Base-by-base conservation (phyloP, 108 stramenopile species). In the Skeletonema costatum region DNA sequence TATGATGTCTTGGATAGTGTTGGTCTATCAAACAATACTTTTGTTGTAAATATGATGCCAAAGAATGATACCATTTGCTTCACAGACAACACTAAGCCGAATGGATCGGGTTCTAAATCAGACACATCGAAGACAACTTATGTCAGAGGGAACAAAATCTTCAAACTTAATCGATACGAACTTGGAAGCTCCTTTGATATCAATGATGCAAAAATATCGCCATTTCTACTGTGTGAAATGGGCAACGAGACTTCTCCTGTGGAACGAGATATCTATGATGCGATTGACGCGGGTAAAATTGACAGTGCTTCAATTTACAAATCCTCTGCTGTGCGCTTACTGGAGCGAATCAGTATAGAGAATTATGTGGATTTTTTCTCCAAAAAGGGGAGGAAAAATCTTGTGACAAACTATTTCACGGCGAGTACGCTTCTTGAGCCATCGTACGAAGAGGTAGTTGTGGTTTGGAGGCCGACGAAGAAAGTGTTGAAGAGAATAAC, bases 381-480 rank as follows among this genome's bases (percentile, higher is more conserved):
- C 17, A 66, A 68, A 42, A 75, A 60, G 3, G 91, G 92, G 2
- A 78, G 90, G 53, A 60, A 84, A 60, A 72, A 74, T 5, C 60
- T 93, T 3, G 31, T 95, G n/a, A 66, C 58, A 7, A 80, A 85
- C 19, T 69, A 87, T 60, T 83, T 93, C 68, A 66, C 79, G 14
- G 82, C 77, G 66, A 86, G 87, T 2, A 83, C 89, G 58, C 82
- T 96, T 8, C 85, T 89, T 35, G 94, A 93, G 72, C 94, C 92
- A 31, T 88, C 92, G 0, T 96, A 86, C 68, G 87, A 92, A 81
- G 92, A 93, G 67, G 80, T 91, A n/a, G 78, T 93, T n/a, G 88
- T 89, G 2, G 73, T 93, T 39, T 93, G 90, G 89, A 73, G 89
- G 36, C 90, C 89, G 21, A 17, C 68, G 21, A 74, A 67, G 30